Base-by-base conservation (phyloP, 805 yeast species). In the Kuraishia capsulata region DNA sequence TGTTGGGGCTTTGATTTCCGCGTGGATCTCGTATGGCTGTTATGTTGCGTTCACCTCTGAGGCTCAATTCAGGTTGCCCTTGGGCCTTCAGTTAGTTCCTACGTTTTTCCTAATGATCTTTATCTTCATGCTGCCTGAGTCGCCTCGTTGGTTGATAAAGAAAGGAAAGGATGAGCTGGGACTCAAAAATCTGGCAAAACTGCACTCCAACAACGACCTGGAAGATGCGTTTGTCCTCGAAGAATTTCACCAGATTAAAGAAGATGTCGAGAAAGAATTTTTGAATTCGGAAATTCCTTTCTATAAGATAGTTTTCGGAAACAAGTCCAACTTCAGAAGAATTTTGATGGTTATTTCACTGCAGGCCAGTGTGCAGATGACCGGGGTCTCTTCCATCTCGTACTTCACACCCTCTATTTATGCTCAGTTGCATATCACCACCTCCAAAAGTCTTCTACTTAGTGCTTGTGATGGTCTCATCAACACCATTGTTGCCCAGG, bases 181-280 rank as follows among this genome's bases (percentile, higher is more conserved):
- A 33, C 68, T 64, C 43, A 32, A 41, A 3, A 56, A 66, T 42
- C 67, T 69, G 35, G 69, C 71, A 16, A 43, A 45, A 10, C 51
- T 65, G 32, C 68, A 64, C 48, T 67, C 69, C 33, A 49, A 61
- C 16, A 71, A 72, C 53, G 55, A 68, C 47, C 54, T 57, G 41
- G 61, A 57, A 39, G 64, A 68, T 46, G 60, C 72, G 3, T 68
- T 63, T 36, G 78, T 76, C 35, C 55, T 61, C 43, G 59, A 71
- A 43, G 81, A 77, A 53, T 60, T 78, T 37, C 73, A 73, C 35
- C 81, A 76, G 52, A 73, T 78, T 47, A 69, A 69, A 48, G 78
- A 71, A 47, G 78, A 73, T 41, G 68, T 75, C 26, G 58, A 39
- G 23, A 25, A 31, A n/a, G 47, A 45, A 17, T 39, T 28, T 13